phyloP scores from a whole-genome alignment of 2,329 filamentous ascomycete genomes.

The Pseudogymnoascus sp. region DNA sequence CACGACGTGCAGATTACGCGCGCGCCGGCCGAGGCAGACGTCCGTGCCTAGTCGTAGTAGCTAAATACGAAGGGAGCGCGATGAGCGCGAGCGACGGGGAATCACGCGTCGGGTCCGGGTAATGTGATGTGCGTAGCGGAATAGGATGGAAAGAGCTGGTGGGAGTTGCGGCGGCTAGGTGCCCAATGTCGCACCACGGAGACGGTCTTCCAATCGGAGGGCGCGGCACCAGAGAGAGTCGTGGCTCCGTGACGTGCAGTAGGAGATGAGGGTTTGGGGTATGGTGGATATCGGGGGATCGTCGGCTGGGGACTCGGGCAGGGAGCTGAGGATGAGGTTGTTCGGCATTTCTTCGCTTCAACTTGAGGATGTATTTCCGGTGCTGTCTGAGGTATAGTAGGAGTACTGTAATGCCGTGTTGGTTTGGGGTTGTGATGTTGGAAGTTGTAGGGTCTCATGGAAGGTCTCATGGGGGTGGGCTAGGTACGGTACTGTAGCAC shows the following conservation, averaged over 20 bases:
- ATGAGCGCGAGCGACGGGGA: neutral
- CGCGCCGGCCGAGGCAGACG: neutral
- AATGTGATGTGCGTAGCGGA: neutral
- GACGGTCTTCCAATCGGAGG: slow-evolving; percentile 3
- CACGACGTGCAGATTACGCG: neutral
- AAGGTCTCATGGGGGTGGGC: neutral
- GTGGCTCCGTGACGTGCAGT: neutral
- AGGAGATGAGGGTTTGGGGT: neutral
- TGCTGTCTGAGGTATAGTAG: neutral
- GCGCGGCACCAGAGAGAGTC: neutral
- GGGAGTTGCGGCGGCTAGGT: neutral
- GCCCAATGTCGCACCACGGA: slow-evolving; percentile 2
- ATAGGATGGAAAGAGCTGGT: neutral
- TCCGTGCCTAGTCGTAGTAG: neutral
- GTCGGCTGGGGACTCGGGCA: neutral
- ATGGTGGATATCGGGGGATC: neutral
- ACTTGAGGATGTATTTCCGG: neutral
- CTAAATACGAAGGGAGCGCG: neutral
- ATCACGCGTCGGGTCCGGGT: neutral
- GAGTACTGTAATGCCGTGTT: neutral
- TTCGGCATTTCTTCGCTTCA: neutral
- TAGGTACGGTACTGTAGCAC: neutral
- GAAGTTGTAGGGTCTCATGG: neutral
- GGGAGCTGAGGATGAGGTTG: slow-evolving; percentile 1
- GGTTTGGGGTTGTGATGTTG: neutral